A percentile compares a stretch with the other conserved stretches of the same genome.
These are phyloP conservation scores for Tulasnella sp. DNA, from an alignment of 768 basidiomycete genomes.

Conservation along the genomic window DNA sequence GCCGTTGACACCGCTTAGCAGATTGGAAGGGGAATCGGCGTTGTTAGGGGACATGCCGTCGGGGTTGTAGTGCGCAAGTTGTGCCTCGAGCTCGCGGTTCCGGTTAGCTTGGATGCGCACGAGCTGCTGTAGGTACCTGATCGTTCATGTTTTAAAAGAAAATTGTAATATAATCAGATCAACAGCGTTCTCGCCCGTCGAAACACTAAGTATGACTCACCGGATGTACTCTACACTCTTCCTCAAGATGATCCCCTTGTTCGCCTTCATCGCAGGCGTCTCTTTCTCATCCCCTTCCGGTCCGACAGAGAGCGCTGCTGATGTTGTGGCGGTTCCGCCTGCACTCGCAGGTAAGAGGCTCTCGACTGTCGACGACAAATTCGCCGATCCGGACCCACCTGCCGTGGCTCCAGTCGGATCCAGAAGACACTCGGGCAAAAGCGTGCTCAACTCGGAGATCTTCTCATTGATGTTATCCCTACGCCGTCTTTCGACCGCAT, in stretches of 20 bases:
- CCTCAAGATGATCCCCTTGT: constrained; percentile 87
- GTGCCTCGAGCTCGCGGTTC: constrained; percentile 67
- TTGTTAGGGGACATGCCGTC: background rate
- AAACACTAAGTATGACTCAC: constrained; percentile 15
- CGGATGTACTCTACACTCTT: constrained; percentile 68
- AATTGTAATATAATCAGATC: background rate
- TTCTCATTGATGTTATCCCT: constrained; percentile 95
- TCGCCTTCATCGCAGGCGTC: constrained; percentile 55
- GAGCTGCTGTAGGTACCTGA: constrained; percentile 77
- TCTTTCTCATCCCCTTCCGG: constrained; percentile 18
- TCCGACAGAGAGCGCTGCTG: background rate
- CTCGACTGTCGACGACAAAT: background rate
- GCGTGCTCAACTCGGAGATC: constrained; percentile 76
- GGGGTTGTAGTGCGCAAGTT: constrained; percentile 31
- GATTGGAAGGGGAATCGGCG: background rate
- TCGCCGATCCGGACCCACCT: constrained; percentile 24
- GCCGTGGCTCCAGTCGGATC: constrained; percentile 33
- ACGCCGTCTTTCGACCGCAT: constrained; percentile 79
- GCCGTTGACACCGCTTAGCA: background rate
- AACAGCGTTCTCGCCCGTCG: constrained; percentile 16
- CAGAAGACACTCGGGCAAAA: constrained; percentile 79
- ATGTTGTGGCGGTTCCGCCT: constrained; percentile 9
- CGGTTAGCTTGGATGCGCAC: constrained; percentile 67
- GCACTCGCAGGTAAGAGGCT: constrained; percentile 1
- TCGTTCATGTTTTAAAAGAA: background rate